phyloP scores from a whole-genome alignment of 2,329 filamentous ascomycete genomes.

The Ceratocystis colombiana region DNA sequence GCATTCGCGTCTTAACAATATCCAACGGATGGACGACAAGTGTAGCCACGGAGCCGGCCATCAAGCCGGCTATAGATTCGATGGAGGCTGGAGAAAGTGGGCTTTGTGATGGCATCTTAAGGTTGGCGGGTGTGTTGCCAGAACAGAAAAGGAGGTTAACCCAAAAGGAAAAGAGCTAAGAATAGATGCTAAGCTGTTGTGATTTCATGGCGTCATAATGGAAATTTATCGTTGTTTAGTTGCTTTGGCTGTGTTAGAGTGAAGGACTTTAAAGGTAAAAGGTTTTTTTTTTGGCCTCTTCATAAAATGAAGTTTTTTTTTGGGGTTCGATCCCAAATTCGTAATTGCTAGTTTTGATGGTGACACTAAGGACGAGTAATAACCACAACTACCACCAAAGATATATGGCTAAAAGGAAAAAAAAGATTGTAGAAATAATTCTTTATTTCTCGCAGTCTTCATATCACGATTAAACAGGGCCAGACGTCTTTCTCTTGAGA shows the following conservation, averaged over 20 bases:
- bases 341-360: conserved; percentile 9
- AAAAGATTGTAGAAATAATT: background rate
- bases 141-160: background rate
- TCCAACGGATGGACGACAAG: conserved; percentile 85
- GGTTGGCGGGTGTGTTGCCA: background rate
- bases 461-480: background rate
- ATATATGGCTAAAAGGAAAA: background rate
- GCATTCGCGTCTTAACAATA: conserved; percentile 90
- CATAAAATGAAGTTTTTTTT: background rate
- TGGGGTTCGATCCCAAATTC: background rate
- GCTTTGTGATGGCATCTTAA: background rate
- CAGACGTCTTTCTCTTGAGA: background rate
- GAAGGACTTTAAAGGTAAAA: background rate
- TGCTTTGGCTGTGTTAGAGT: background rate
- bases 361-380: background rate
- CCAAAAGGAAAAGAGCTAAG: background rate
- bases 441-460: background rate
- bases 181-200: background rate
- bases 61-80: conserved; percentile 82
- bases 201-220: conserved; percentile 18
- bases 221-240: background rate
- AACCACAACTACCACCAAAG: background rate
- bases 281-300: background rate
- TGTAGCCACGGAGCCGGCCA: conserved; percentile 76
- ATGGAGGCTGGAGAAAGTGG: conserved; percentile 51